Base-by-base conservation (phyloP, 805 yeast genomes). In the Candida morakotiae region DNA sequence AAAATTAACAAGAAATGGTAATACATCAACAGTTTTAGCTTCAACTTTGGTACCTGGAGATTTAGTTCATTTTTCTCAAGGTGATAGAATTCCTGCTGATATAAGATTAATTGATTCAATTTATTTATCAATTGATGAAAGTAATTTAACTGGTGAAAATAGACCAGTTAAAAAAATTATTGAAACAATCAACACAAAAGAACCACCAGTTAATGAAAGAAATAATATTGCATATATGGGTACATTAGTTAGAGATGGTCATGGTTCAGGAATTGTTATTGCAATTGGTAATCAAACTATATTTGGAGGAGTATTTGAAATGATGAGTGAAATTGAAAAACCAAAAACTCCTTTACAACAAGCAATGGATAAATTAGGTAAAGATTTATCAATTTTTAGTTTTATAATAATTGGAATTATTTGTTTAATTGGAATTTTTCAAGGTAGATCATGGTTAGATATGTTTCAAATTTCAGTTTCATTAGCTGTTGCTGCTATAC, bases 401-500 rank as follows among this genome's bases (percentile, higher is more conserved):
- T 93, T 93, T 64, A 78, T 71, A 18, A 83, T 91, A 22, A 93
- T 93, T 60, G 96, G 95, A 33, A 58, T 84, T n/a, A 93, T 93
- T 54, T 91, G 96, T 51, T 54, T 93, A 16, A 73, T 93, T 48
- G 99, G 98, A 41, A 72, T 93, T 15, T 41, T 87, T 33, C 96
- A 93, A 65, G 98, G 98, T 34, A 83, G 95, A 44, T 75, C 85
- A 8, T 89, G 97, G 96, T 73, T 93, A 40, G 98, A 93, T 45
- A 93, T 94, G 97, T 91, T 93, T 64, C 96, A 91, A 60, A 88
- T 93, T 41, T 87, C 96, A 1, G 99, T 93, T 8, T 88, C 97
- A 1, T 71, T 93, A 44, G 99, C 98, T 2, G 99, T 93, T 14
- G 99, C 99, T 35, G 98, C 98, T 3, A 93, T 93, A 50, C 99